Evolutionary conservation across 805 yeast genomes (phyloP), one percentile per base, ranked within the genome.

Genomic region (Saccharomycopsis amapae): DNA sequence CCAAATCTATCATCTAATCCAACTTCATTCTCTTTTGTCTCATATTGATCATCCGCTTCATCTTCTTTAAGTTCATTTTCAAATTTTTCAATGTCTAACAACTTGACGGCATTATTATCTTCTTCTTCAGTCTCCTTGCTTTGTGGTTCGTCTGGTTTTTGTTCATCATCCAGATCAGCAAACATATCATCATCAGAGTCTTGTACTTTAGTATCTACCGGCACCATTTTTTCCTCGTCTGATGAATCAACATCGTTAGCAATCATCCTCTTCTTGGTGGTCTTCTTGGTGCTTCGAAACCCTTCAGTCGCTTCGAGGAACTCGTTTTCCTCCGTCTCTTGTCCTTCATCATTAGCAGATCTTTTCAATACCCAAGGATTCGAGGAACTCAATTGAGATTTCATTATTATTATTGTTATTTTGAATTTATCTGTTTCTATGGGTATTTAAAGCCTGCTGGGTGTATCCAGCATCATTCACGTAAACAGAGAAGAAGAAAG

Each of bases 161-260:
- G 35, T 18, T 49, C 53, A 4, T 46, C 45, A 17, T 43, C 50
- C 39, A 35, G 41, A 28, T 38, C 45, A 7, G 48, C 28, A 40
- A 49, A 49, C 45, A 49, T 49, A 32, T 49, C 50, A 28, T 42
- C 47, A 32, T 45, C 50, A 3, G 26, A 40, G 24, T n/a, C 35
- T 4, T 20, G 1, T n/a, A n/a, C 4, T 18, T 15, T 10, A 13
- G 3, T 3, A 9, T 38, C 28, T 9, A 15, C 17, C 28, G 19
- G 13, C 24, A 10, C 18, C 25, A 33, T 35, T 6, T n/a, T 30
- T 15, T 42, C 49, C 17, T 49, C 52, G 10, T 49, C 52, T 12
- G 49, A 46, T 12, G 52, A 49, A 13, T 49, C 33, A 7, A 20
- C 45, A 19, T 31, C 38, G 12, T 33, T n/a, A 5, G 19, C 9